Evolutionary conservation across 2,329 filamentous ascomycete species (phyloP).

Genomic region (Mollisiaceae sp.): DNA sequence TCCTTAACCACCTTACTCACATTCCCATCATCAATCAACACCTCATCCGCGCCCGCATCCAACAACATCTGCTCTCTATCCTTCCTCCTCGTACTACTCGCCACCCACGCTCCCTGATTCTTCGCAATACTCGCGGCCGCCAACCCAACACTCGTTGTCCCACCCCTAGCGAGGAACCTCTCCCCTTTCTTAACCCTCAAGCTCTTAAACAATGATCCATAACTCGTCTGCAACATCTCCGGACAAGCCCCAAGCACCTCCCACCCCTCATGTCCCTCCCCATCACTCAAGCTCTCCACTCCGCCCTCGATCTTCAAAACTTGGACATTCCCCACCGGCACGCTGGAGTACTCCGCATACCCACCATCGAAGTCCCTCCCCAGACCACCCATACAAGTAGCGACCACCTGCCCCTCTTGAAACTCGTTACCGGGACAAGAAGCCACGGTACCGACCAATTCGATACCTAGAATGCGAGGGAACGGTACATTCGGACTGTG

Average conservation of each 20-base stretch:
- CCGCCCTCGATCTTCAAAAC: conserved; percentile 40
- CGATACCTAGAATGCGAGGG: conserved; percentile 35
- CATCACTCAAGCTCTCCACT: conserved; percentile 41
- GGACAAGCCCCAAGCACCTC: conserved; percentile 51
- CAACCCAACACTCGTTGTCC: conserved; percentile 53
- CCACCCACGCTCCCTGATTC: conserved; percentile 47
- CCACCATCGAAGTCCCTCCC: conserved; percentile 53
- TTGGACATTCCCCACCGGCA: conserved; percentile 48
- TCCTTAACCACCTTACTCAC: conserved; percentile 46
- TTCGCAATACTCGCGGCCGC: conserved; percentile 53
- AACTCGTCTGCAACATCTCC: conserved; percentile 58
- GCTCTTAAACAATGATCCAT: conserved; percentile 48
- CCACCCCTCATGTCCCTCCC: conserved; percentile 41
- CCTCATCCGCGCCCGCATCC: conserved; percentile 48
- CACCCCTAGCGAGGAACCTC: conserved; percentile 53
- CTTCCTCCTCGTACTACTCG: conserved; percentile 47
- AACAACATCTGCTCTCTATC: conserved; percentile 46
- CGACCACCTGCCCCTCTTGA: conserved; percentile 48
- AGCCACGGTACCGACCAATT: conserved; percentile 30
- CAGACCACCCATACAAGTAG: conserved; percentile 56
- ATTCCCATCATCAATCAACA: conserved; percentile 50
- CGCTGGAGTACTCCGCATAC: conserved; percentile 55
- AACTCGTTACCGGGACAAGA: conserved; percentile 42
- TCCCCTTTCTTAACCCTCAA: conserved; percentile 48
- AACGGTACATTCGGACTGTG: conserved; percentile 29